A percentile compares a stretch with the other conserved stretches of the same genome.
Evolutionary conservation across 139 green algal species (phyloP).

Genomic region (Coelastrella sp.): DNA sequence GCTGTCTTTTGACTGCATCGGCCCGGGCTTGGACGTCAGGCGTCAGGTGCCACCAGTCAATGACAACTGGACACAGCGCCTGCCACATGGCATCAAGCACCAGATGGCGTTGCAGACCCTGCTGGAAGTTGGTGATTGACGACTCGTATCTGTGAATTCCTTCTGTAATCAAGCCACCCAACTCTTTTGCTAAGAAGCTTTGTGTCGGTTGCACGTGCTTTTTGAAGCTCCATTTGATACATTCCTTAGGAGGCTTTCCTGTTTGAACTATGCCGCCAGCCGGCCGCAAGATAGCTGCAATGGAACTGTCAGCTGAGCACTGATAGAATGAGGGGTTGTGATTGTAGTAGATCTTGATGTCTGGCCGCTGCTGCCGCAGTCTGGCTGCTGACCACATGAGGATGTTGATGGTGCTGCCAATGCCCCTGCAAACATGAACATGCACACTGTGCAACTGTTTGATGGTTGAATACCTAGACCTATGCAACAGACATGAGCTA

Average conservation of each 20-base stretch:
- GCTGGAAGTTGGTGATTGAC: background rate
- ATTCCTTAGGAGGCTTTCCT: background rate
- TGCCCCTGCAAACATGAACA: background rate
- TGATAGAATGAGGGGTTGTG: background rate
- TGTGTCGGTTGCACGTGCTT: background rate
- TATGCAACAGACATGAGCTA: too few species aligned
- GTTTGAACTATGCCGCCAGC: background rate
- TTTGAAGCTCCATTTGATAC: background rate
- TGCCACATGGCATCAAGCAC: background rate
- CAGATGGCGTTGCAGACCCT: background rate
- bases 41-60: background rate
- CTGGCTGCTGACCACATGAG: background rate
- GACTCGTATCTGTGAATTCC: background rate
- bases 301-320: background rate
- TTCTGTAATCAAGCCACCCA: background rate
- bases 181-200: background rate
- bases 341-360: background rate
- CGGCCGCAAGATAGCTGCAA: background rate
- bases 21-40: background rate
- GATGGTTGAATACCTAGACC: too few species aligned
- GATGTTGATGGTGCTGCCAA: background rate
- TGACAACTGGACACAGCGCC: background rate
- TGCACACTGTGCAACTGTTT: too few species aligned
- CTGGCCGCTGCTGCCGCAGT: background rate
- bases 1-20: background rate